Conservation (phyloP, 176 grass and related monocot genomes). For the Chrysopogon serrulatus region DNA sequence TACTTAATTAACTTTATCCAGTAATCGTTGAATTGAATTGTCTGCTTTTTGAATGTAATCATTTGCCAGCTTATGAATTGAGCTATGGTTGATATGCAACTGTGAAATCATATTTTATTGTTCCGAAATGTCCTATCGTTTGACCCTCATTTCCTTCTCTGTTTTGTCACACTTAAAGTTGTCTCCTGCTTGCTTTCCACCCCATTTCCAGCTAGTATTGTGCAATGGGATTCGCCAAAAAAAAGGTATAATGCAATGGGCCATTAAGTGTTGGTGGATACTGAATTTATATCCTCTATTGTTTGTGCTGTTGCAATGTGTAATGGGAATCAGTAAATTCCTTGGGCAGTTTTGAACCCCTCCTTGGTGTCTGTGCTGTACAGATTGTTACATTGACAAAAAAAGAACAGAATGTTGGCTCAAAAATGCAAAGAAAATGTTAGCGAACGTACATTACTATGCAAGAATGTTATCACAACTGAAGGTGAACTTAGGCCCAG, state of each 20-base stretch:
- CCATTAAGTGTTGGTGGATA: background rate
- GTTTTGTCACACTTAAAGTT: background rate
- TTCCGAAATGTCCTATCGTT: background rate
- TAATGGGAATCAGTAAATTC: background rate
- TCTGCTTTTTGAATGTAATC: background rate
- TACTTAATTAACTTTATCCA: background rate
- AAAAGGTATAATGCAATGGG: background rate
- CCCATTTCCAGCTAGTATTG: too few species aligned
- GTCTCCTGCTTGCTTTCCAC: background rate
- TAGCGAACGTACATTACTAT: slow-evolving; percentile 1
- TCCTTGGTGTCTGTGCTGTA: background rate
- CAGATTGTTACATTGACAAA: slow-evolving; percentile 60
- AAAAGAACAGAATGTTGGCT: slow-evolving; percentile 68
- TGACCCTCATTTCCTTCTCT: background rate
- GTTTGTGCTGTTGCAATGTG: background rate
- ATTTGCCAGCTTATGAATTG: background rate
- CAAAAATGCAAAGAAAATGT: slow-evolving; percentile 52
- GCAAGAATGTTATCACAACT: slow-evolving; percentile 19
- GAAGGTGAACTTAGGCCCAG: slow-evolving; percentile 22
- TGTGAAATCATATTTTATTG: background rate
- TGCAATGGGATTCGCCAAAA: too few species aligned
- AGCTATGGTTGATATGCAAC: background rate
- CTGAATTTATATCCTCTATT: background rate
- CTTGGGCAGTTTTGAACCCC: background rate
- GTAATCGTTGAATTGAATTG: background rate